Evolutionary conservation across 768 basidiomycete genomes (phyloP), one percentile per base, ranked within the genome.

Genomic region (Pleurotus salmoneostramineus): DNA sequence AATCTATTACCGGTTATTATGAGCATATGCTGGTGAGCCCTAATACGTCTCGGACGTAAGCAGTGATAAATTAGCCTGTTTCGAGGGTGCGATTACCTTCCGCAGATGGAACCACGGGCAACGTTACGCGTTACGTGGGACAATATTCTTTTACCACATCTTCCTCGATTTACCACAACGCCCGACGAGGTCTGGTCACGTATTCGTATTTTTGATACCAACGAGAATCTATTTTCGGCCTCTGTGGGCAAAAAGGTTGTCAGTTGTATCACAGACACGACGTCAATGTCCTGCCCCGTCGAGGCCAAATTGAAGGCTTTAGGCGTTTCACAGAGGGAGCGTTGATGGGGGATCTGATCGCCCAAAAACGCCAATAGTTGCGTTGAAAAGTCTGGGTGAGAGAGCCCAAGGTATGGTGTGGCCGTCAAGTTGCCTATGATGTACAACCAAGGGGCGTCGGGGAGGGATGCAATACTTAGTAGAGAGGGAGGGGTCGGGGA

Each of bases 1-100:
- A 37, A 33, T 55, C 40, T 55, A 55, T 55, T 55, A 36, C 52
- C 52, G 35, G 21, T 43, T 27, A 43, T 55, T 34, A 6, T 55
- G 40, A 32, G 37, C 37, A 40, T 37, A 32, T 40, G 40, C 35
- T 55, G 52, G 14, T 11, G 44, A 43, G 35, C 5, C 37, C 52
- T 27, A 55, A 40, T n/a, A 40, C 35, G 8, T 11, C 14, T 21
- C 14, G 27, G 43, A 55, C 52, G 52, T 55, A 55, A 55, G 43
- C 12, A 17, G 44, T 45, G 6, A 17, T 6, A 45, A 11, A 45
- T 49, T 49, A 49, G 27, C 27, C 27, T 31, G 5, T 32, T 49
- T 15, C 33, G 8, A 10, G 5, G 48, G 48, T 5, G 33, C 6
- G 15, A 32, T 49, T 49, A 49, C 11, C 27, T 31, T 34, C 48